phyloP scores from a whole-genome alignment of 2,329 filamentous ascomycete species.

The Aspergillus quadrilineatus region DNA sequence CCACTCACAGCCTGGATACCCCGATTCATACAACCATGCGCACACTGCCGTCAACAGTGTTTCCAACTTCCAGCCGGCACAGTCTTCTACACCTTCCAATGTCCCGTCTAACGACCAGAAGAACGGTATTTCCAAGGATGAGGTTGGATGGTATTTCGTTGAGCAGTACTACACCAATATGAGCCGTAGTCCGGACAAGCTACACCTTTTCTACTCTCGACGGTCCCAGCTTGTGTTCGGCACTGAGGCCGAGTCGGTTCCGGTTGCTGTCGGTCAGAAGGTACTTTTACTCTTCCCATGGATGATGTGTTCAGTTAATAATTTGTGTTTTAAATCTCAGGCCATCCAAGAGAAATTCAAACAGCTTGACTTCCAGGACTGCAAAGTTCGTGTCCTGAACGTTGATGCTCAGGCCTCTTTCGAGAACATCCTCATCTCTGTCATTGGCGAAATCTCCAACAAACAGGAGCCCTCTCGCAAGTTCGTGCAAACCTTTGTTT shows the following conservation, averaged over 20 bases:
- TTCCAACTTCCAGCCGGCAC: conserved; percentile 41
- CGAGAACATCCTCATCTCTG: conserved; percentile 93
- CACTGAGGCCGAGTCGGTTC: conserved; percentile 81
- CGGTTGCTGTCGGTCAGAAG: conserved; percentile 82
- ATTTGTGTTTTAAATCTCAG: conserved; percentile 47
- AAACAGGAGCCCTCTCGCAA: conserved; percentile 88
- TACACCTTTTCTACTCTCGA: conserved; percentile 95
- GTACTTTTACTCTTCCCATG: conserved; percentile 48
- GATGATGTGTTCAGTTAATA: neutral
- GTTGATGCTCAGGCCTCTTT: conserved; percentile 93
- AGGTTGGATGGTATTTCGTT: conserved; percentile 99
- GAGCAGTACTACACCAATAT: conserved; percentile 99
- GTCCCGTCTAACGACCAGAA: conserved; percentile 40
- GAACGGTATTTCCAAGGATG: conserved; percentile 69
- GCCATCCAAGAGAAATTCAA: conserved; percentile 94
- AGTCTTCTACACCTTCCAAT: conserved; percentile 42
- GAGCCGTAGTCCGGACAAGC: conserved; percentile 89
- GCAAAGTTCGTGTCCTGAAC: conserved; percentile 97
- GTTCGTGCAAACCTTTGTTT: conserved; percentile 96
- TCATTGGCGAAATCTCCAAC: conserved; percentile 97
- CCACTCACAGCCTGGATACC: conserved; percentile 40
- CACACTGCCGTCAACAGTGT: conserved; percentile 36
- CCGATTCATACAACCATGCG: conserved; percentile 37
- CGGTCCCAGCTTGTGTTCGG: conserved; percentile 93
- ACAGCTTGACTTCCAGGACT: conserved; percentile 89